Percentiles rank a stretch among this genome's conserved stretches.
phyloP scores from a whole-genome alignment of 148 eudicot genomes.

The Rhododendron vialii region DNA sequence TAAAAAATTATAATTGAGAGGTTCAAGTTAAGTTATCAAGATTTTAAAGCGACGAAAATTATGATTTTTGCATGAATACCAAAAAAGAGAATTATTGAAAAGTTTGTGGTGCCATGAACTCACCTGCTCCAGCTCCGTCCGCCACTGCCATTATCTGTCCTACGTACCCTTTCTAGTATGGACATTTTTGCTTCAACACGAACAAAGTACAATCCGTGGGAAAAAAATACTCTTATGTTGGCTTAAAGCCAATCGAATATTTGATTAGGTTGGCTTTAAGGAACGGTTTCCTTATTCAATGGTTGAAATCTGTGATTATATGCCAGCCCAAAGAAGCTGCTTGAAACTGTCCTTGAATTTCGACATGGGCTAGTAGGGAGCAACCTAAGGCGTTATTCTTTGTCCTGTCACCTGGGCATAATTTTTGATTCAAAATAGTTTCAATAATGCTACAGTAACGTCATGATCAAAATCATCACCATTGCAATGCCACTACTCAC shows the following conservation, averaged over 20 bases:
- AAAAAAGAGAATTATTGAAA: not conserved
- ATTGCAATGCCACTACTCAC: not conserved
- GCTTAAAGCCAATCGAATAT: too few relatives aligned
- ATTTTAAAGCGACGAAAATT: not conserved
- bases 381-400: not conserved
- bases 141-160: not conserved
- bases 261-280: not conserved
- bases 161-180: not conserved
- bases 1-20: not conserved
- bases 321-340: not conserved
- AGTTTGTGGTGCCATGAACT: not conserved
- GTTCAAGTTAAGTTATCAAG: not conserved
- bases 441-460: not conserved
- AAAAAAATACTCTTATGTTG: too few relatives aligned
- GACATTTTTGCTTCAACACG: not conserved
- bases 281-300: not conserved
- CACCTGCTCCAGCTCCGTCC: not conserved
- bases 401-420: not conserved
- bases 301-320: not conserved
- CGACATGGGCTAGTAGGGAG: not conserved
- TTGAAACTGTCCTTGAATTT: not conserved
- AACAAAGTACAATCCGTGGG: not conserved
- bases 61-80: not conserved
- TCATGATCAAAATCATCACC: not conserved
- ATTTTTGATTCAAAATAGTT: not conserved